These are phyloP conservation scores for Colletotrichum eremochloae DNA, from an alignment of 2,329 filamentous ascomycete species.

Conservation along the genomic window DNA sequence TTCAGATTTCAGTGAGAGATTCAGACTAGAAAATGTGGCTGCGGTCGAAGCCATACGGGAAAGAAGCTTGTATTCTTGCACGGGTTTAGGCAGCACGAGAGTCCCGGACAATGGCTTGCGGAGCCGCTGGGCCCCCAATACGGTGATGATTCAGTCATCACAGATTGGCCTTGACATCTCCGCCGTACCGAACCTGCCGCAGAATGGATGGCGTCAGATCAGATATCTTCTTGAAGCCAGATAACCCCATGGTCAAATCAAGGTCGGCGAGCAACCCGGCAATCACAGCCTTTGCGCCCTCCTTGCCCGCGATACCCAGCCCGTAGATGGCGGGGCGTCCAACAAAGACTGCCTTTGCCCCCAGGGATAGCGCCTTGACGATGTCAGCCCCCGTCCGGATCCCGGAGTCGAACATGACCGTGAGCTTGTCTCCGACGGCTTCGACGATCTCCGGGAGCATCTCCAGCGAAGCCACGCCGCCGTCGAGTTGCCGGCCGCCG, in stretches of 20 bases:
- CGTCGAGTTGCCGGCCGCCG: constrained; percentile 63
- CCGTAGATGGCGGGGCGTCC: constrained; percentile 57
- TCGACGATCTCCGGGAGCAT: constrained; percentile 69
- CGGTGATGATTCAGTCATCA: constrained; percentile 34
- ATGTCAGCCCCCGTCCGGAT: constrained; percentile 72
- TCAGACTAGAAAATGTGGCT: background rate
- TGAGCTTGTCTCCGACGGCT: constrained; percentile 70
- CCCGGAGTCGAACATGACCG: constrained; percentile 72
- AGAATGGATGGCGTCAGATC: constrained; percentile 54
- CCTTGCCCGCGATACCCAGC: constrained; percentile 65
- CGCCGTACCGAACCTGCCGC: constrained; percentile 51
- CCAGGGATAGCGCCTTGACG: constrained; percentile 69
- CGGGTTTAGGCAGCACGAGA: background rate
- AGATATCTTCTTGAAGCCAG: constrained; percentile 60
- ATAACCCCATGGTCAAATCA: constrained; percentile 68
- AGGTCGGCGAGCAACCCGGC: constrained; percentile 64
- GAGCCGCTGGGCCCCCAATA: background rate
- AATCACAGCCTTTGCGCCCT: constrained; percentile 66
- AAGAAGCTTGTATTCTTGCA: constrained; percentile 18
- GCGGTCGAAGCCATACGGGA: background rate
- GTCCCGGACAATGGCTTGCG: background rate
- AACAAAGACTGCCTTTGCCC: constrained; percentile 70
- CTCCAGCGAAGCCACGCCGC: constrained; percentile 67
- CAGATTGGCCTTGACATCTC: constrained; percentile 51
- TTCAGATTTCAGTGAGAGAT: too few species aligned